Evolutionary conservation across 257 asterid genomes (phyloP), one percentile per base, ranked within the genome.

Genomic region (Solanum sejunctum): DNA sequence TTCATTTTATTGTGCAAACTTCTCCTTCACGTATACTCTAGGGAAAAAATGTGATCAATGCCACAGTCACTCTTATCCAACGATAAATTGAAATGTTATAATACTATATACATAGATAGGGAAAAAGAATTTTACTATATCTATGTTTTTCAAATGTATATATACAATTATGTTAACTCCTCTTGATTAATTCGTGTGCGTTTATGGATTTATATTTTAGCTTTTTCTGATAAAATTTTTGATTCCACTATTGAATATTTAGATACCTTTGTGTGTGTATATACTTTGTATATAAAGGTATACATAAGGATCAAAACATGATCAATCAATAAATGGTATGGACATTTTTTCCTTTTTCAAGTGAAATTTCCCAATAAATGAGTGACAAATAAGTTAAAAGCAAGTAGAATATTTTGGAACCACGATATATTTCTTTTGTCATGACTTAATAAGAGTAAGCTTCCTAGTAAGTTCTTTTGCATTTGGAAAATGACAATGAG

Each of bases 331-430:
- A 17, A 1, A 23, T 77, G 63, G 63, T 52, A 51, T 51, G 63
- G 8, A 49, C 0, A 15, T 5, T 6, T 26, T 72, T 26, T 45
- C 49, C 56, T 12, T 43, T 11, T 45, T 16, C 18, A 43, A 43
- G 57, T 72, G 80, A 72, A 72, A 51, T 51, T 51, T 51, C 82
- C 6, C 26, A 51, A 77, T 77, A 51, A 49, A 77, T 77, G 21
- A 21, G 81, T 47, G 63, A 77, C 63, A 69, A 69, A 39, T 69
- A 69, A 69, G 2, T 10, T 8, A 39, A 67, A 67, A 67, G 26
- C 51, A 39, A 69, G 78, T 69, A 52, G 78, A 69, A 39, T 69
- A 69, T 69, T 69, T 69, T 69, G 10, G 78, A 69, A 69, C 26
- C 16, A 39, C 52, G 39, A 69, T 28, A 56, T 12, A 36, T 77